A percentile compares a stretch with the other conserved stretches of the same genome.
phyloP scores from a whole-genome alignment of 2,329 filamentous ascomycete genomes.

The Colletotrichum noveboracense region DNA sequence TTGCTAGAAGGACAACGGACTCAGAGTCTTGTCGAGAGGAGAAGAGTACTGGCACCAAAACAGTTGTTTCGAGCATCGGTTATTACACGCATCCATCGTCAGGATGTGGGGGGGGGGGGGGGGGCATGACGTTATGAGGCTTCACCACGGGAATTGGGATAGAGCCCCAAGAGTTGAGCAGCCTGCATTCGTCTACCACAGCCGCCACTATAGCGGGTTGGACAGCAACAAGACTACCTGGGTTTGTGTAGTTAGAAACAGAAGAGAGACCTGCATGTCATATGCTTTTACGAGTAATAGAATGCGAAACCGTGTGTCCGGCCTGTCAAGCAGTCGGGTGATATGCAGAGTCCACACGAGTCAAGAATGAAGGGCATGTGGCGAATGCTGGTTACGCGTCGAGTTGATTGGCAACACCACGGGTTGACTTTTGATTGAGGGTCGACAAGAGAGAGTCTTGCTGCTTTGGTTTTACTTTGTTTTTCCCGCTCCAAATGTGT shows the following conservation, averaged over 20 bases:
- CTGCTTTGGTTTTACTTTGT: neutral
- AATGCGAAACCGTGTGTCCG: neutral
- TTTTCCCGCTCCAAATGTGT: neutral
- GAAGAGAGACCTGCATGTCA: neutral
- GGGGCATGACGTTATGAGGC: conserved; percentile 14
- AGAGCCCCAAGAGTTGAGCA: neutral
- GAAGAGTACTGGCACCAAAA: neutral
- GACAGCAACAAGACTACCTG: neutral
- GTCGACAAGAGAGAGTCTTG: neutral
- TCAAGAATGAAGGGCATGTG: neutral
- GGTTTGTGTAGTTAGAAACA: neutral
- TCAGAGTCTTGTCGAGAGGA: neutral
- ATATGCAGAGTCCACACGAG: neutral
- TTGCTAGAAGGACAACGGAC: conserved; percentile 13
- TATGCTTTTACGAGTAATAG: neutral
- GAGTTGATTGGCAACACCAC: neutral
- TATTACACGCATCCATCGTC: neutral
- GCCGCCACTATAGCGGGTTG: neutral
- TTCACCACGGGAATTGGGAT: conserved; percentile 1
- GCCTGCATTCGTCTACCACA: neutral
- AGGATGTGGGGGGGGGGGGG: neutral
- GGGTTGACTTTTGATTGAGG: neutral
- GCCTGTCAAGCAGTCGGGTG: neutral
- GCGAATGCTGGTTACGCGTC: neutral
- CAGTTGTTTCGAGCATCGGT: neutral